Percentiles rank a stretch among this genome's conserved stretches.
phyloP scores from a whole-genome alignment of 176 grass and related monocot genomes.

The Metroxylon sagu region DNA sequence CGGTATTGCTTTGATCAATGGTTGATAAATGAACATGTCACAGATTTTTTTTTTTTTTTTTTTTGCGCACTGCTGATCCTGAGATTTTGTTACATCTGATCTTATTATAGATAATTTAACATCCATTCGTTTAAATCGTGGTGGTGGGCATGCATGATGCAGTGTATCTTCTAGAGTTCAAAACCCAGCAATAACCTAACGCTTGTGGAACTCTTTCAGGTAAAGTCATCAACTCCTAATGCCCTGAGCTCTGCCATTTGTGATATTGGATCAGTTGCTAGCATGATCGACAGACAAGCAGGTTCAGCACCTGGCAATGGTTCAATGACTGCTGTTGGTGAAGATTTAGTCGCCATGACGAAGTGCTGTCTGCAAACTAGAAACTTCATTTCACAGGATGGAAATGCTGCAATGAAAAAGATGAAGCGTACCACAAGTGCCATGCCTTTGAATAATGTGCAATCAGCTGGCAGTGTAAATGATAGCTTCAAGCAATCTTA shows the following conservation, averaged over 20 bases:
- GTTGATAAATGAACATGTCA: neutral
- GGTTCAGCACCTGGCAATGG: slow-evolving; percentile 14
- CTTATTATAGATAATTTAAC: too few relatives aligned
- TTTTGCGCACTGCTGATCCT: neutral
- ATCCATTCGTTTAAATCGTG: too few relatives aligned
- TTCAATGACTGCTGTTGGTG: slow-evolving; percentile 3
- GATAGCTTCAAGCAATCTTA: slow-evolving; percentile 1
- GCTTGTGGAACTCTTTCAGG: neutral
- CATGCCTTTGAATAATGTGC: slow-evolving; percentile 7
- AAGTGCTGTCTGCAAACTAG: neutral
- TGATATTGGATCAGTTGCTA: slow-evolving; percentile 1
- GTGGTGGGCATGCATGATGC: too few relatives aligned
- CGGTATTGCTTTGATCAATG: slow-evolving; percentile 13
- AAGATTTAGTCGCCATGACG: slow-evolving; percentile 15
- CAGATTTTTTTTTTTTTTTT: slow-evolving; percentile 22
- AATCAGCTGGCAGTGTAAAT: neutral
- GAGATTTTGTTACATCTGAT: too few relatives aligned
- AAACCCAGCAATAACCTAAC: neutral
- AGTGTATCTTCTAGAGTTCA: too few relatives aligned
- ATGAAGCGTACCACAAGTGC: slow-evolving; percentile 9
- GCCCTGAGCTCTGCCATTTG: neutral
- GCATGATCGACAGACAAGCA: slow-evolving; percentile 3
- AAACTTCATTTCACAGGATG: neutral
- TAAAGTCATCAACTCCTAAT: neutral
- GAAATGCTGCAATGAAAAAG: neutral